phyloP scores from a whole-genome alignment of 768 basidiomycete genomes.

The Collybiopsis confluens region DNA sequence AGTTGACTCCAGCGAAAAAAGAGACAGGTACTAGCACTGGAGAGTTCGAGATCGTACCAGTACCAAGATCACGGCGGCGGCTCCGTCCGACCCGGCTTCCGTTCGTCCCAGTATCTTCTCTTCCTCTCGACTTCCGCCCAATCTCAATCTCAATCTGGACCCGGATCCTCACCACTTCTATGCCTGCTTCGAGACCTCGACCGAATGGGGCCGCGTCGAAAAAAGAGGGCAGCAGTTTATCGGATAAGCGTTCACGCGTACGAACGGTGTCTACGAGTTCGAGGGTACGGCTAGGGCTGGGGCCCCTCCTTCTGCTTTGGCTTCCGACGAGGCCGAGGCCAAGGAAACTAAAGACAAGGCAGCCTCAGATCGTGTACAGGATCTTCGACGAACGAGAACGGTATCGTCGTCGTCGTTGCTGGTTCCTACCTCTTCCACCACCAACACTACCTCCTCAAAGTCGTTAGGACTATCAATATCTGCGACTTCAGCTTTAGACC shows the following conservation, averaged over 20 bases:
- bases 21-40: too few species aligned
- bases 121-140: neutral
- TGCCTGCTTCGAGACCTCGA: neutral
- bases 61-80: too few species aligned
- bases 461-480: too few species aligned
- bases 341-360: neutral
- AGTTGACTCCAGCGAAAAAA: neutral
- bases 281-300: neutral
- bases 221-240: too few species aligned
- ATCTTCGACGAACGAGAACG: neutral
- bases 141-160: too few species aligned
- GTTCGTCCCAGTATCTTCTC: neutral
- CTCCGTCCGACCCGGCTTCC: slow-evolving; percentile 11
- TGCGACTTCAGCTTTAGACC: too few species aligned
- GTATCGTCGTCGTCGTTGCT: neutral
- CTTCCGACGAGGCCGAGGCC: neutral
- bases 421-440: too few species aligned
- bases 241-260: too few species aligned
- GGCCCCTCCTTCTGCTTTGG: neutral
- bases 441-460: too few species aligned
- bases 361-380: too few species aligned
- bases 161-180: neutral
- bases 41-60: neutral
- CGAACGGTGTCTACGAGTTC: neutral
- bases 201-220: too few species aligned